Evolutionary conservation across 768 basidiomycete genomes (phyloP), one percentile per base, ranked within the genome.

Genomic region (Ephemerocybe angulata): DNA sequence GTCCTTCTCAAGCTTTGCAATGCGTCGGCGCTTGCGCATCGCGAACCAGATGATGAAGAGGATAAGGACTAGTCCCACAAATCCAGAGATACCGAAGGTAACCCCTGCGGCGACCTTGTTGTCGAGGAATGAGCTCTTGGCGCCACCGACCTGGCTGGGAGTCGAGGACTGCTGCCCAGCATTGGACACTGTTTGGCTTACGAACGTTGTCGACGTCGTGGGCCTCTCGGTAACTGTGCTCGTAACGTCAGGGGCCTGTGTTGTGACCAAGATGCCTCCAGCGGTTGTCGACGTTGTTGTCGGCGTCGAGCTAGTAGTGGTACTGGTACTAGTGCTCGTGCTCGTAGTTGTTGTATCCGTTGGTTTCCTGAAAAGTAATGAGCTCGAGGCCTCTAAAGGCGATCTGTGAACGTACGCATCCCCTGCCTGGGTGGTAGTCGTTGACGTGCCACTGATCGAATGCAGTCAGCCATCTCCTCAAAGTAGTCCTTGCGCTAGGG

Each of bases 91-190:
- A 28, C 76, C 68, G 55, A 89, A 86, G 15, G 88, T 76, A 8
- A 79, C 67, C 6, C 81, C 81, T 38, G 81, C 78, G n/a, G 84
- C 72, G n/a, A 79, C 72, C 67, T 83, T 86, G 68, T 89, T 85
- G 55, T 82, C 68, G 33, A 89, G 64, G 70, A 90, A 90, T 30
- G 47, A 31, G 40, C 43, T 51, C 8, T 66, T 61, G n/a, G 65
- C 37, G 10, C 55, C 58, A 19, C 46, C 56, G 22, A 52, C 43
- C 31, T 53, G 19, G 29, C 25, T 52, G 41, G 55, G 49, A 35
- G 51, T 43, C 12, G 31, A 46, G 12, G 55, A 22, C 37, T 12
- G 40, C 1, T 4, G 21, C n/a, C 47, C 33, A 21, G 22, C 12
- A 19, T 51, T 31, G 13, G 40, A 31, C 11, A 46, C 31, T 7